phyloP scores from a whole-genome alignment of 208 protist genomes.

The Leishmania braziliensis region DNA sequence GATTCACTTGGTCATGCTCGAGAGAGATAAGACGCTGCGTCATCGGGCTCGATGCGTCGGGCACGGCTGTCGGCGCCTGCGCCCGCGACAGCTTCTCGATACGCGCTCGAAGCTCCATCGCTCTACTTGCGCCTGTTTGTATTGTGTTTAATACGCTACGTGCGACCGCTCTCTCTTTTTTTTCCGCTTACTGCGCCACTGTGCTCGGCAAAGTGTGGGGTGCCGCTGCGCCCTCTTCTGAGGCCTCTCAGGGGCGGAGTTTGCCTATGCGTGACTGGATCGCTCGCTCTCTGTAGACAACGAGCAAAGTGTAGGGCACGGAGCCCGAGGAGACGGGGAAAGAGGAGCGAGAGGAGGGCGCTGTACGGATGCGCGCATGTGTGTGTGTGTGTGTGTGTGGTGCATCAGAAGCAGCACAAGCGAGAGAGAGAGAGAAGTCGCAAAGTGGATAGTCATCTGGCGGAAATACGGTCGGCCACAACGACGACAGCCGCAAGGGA shows the following conservation, averaged over 20 bases:
- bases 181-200: too few relatives aligned
- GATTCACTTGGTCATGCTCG: conserved; percentile 41
- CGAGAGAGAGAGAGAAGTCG: conserved; percentile 1
- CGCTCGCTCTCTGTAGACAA: neutral
- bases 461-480: neutral
- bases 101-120: conserved; percentile 59
- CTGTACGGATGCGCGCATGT: neutral
- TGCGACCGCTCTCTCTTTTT: neutral
- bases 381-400: neutral
- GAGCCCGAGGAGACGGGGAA: neutral
- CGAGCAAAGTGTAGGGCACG: neutral
- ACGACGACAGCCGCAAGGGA: neutral
- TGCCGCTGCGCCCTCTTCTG: neutral
- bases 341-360: neutral
- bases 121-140: neutral
- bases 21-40: conserved; percentile 39
- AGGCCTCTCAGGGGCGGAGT: neutral
- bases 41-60: conserved; percentile 27
- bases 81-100: conserved; percentile 44
- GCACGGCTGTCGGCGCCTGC: conserved; percentile 39
- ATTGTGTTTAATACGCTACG: neutral
- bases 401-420: neutral
- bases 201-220: neutral
- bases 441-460: neutral
- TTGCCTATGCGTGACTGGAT: neutral